A percentile compares a stretch with the other conserved stretches of the same genome.
phyloP scores from a whole-genome alignment of 306 rosid genomes.

The Neltuma alba region DNA sequence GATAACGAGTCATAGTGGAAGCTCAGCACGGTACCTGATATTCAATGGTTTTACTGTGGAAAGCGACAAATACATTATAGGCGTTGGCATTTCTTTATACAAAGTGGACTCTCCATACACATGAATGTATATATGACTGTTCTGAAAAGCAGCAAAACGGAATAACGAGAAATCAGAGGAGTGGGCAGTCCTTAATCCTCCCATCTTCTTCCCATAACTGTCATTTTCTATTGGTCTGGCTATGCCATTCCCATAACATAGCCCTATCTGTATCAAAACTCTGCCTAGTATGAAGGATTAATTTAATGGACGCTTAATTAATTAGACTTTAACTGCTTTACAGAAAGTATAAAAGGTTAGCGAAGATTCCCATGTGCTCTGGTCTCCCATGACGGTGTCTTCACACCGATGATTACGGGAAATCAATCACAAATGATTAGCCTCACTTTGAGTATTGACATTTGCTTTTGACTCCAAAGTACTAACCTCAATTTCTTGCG shows the following conservation, averaged over 20 bases:
- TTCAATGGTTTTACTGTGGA: constrained; percentile 54
- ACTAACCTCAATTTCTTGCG: background rate
- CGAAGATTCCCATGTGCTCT: background rate
- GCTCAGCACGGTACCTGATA: constrained; percentile 38
- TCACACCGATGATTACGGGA: background rate
- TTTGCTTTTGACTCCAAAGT: background rate
- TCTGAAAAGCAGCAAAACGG: constrained; percentile 49
- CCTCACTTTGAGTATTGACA: background rate
- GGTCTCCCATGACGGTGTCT: constrained; percentile 1
- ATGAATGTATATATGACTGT: constrained; percentile 32
- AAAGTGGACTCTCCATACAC: constrained; percentile 56
- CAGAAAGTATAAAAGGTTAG: background rate
- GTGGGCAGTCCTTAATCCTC: constrained; percentile 44
- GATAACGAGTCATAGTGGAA: constrained; percentile 47
- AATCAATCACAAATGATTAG: background rate
- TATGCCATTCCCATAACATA: constrained; percentile 9
- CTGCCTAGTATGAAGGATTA: background rate
- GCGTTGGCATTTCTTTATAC: constrained; percentile 41
- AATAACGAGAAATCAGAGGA: constrained; percentile 45
- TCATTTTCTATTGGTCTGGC: constrained; percentile 46
- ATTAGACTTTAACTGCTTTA: background rate
- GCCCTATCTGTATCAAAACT: background rate
- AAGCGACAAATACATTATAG: constrained; percentile 59
- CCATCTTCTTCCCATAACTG: constrained; percentile 77
- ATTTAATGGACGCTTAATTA: background rate